These are phyloP conservation scores for Larix sibirica DNA, from an alignment of 83 land plant genomes.

Conservation along the genomic window DNA sequence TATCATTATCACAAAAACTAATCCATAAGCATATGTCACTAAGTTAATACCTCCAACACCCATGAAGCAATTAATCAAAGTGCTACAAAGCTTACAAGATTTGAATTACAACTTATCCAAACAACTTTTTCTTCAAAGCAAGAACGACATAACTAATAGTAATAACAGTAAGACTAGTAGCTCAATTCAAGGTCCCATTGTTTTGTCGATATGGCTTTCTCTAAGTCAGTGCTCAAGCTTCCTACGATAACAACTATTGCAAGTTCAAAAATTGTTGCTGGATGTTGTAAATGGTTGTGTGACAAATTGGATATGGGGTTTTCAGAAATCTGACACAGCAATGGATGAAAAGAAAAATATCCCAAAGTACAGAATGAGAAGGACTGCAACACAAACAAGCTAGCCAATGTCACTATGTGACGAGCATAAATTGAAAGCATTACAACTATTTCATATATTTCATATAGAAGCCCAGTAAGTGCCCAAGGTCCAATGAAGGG, in stretches of 20 bases:
- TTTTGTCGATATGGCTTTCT: constrained; percentile 49
- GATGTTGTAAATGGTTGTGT: constrained; percentile 49
- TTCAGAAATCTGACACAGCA: constrained; percentile 26
- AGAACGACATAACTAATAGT: constrained; percentile 36
- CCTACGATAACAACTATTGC: constrained; percentile 53
- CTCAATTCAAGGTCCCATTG: constrained; percentile 47
- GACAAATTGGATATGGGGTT: constrained; percentile 31
- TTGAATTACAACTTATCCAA: not conserved
- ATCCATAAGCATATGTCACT: too few relatives aligned
- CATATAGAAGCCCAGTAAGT: constrained; percentile 40
- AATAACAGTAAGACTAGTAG: constrained; percentile 30
- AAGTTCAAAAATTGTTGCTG: constrained; percentile 52
- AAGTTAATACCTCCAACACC: too few relatives aligned
- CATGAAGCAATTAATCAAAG: too few relatives aligned
- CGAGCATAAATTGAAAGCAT: constrained; percentile 51
- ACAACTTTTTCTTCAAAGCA: constrained; percentile 16
- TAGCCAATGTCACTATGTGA: constrained; percentile 29
- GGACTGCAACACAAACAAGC: constrained; percentile 37
- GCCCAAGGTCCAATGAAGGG: constrained; percentile 44
- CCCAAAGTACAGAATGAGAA: constrained; percentile 37
- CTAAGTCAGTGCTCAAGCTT: constrained; percentile 40
- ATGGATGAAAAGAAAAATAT: too few relatives aligned
- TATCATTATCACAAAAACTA: too few relatives aligned
- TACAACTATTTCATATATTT: constrained; percentile 40
- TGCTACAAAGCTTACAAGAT: too few relatives aligned